Base-by-base conservation (phyloP, 2,329 filamentous ascomycete species). In the Fusarium heterosporum region DNA sequence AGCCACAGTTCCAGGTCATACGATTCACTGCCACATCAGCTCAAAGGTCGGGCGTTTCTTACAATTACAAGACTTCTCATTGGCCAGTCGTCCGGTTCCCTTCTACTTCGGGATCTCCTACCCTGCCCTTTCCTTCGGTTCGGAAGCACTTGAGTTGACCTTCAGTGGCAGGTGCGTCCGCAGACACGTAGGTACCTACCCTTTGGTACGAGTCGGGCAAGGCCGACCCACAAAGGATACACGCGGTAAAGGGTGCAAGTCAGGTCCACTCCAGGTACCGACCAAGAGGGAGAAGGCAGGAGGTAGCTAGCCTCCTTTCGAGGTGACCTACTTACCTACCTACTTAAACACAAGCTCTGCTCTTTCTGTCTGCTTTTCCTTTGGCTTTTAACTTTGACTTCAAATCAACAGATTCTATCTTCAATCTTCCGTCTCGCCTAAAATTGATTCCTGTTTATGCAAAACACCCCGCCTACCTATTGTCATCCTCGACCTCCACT, bases 21-120 rank as follows among this genome's bases (percentile, higher is more conserved):
- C 71, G 71, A 73, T 72, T 70, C 68, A 72, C 71, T 69, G 66
- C 72, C 70, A 73, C 71, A 73, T 72, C 69, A 60, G 61, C 68
- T 55, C 66, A 73, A 73, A 64, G 28, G 64, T 73, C 69, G 51
- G 58, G 55, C 26, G 70, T 61, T 73, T 73, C 62, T 73, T 53
- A 72, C 71, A 69, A 73, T 58, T 61, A 36, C 16, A 17, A 22
- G 8, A 25, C 19, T 36, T 32, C 6, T 57, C 53, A 71, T 71
- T 73, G 71, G 71, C 4, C 40, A 38, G n/a, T 4, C 5, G 16
- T 2, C 12, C 50, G 34, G 8, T 39, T 43, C 26, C 29, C 56
- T 60, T 55, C 49, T 49, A 32, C 19, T 68, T 68, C 65, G 65
- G 68, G 68, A 60, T 71, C 62, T 64, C 58, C 43, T 69, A 40